Conservation (phyloP, 2,329 filamentous ascomycete genomes). For the Neonectria punicea region DNA sequence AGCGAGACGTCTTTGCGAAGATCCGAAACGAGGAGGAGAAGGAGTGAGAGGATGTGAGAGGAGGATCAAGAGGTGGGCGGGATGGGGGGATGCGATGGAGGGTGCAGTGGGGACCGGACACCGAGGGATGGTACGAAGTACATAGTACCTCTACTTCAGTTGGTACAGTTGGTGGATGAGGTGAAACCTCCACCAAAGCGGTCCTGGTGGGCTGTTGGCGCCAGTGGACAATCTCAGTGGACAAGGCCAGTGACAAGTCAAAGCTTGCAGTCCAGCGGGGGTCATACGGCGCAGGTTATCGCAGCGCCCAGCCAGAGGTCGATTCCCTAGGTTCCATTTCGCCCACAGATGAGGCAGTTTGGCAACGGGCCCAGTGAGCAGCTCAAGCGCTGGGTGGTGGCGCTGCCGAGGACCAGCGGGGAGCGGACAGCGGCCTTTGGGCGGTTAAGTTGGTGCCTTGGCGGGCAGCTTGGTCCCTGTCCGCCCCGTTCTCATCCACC, state of each 20-base stretch:
- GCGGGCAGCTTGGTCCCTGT: neutral
- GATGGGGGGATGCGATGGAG: conserved; percentile 8
- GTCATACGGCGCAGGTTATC: neutral
- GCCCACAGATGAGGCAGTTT: neutral
- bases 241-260: neutral
- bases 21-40: conserved; percentile 35
- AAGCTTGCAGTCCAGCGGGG: neutral
- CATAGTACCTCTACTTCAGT: neutral
- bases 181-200: neutral
- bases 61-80: conserved; percentile 17
- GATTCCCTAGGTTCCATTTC: no score
- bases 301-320: neutral
- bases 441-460: neutral
- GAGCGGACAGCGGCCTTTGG: neutral
- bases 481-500: no score
- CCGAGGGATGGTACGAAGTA: neutral
- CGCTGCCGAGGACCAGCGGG: no score
- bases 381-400: neutral
- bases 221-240: neutral
- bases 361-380: neutral
- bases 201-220: neutral
- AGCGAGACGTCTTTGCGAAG: conserved; percentile 39
- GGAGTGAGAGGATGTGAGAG: conserved; percentile 19
- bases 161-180: neutral
- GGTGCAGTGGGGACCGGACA: conserved; percentile 1